phyloP scores from a whole-genome alignment of 1,139 yeast genomes.

The Martiniozyma asiatica region DNA sequence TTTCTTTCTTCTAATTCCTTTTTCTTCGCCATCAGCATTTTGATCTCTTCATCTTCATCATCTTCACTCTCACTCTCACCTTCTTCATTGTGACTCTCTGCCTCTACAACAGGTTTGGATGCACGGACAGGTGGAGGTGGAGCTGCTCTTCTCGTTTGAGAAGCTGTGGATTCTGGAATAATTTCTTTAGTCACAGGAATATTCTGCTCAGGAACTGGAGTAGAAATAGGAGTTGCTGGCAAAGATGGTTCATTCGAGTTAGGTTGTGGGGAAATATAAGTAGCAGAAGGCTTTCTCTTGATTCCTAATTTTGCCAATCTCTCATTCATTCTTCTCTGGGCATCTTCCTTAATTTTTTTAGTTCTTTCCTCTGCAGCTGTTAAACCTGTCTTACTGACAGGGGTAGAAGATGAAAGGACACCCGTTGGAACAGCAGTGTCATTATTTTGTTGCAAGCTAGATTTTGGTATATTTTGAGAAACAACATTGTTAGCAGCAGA shows the following conservation, averaged over 20 bases:
- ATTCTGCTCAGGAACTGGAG: too few species aligned
- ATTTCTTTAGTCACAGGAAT: too few species aligned
- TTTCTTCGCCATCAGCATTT: slow-evolving; percentile 24
- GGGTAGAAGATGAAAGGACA: neutral
- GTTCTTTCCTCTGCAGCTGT: slow-evolving; percentile 48
- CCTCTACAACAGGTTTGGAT: neutral
- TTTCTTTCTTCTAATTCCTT: slow-evolving; percentile 38
- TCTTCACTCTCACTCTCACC: slow-evolving; percentile 22
- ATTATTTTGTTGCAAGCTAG: neutral
- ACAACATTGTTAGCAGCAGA: neutral
- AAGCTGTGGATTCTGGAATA: slow-evolving; percentile 6
- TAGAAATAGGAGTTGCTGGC: slow-evolving; percentile 3
- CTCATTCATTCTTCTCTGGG: slow-evolving; percentile 82
- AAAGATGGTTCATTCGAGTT: slow-evolving; percentile 9
- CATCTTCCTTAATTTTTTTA: slow-evolving; percentile 81
- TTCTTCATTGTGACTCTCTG: slow-evolving; percentile 12
- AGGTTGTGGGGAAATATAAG: slow-evolving; percentile 1
- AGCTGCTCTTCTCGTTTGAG: slow-evolving; percentile 6
- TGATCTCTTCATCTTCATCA: slow-evolving; percentile 24
- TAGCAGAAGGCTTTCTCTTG: slow-evolving; percentile 31
- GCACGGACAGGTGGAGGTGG: slow-evolving; percentile 13
- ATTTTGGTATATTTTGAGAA: slow-evolving; percentile 4
- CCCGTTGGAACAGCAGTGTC: slow-evolving; percentile 3
- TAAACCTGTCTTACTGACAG: slow-evolving; percentile 9
- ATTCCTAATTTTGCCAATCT: slow-evolving; percentile 72